Conservation (phyloP, 495 filamentous ascomycete species). For the Podospora comata region DNA sequence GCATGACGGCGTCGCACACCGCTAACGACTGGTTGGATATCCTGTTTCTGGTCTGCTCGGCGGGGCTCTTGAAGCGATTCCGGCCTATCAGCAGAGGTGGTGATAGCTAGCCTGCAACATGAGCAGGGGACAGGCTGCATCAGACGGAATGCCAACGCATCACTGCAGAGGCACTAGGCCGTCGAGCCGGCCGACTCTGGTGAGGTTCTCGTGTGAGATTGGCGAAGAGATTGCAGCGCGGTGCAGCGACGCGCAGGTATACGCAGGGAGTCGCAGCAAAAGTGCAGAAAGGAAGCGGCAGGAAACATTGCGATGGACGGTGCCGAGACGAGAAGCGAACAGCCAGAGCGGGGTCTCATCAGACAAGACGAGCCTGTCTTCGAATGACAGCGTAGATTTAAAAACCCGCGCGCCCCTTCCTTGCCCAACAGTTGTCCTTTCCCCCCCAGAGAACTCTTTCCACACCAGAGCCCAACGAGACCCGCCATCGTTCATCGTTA, state of each 20-base stretch:
- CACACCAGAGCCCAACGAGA: slow-evolving; percentile 43
- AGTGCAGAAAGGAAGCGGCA: slow-evolving; percentile 25
- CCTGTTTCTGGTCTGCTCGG: not conserved
- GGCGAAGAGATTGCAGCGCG: slow-evolving; percentile 8
- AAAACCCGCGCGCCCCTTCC: slow-evolving; percentile 48
- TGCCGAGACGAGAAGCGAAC: slow-evolving; percentile 13
- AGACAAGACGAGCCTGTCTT: not conserved
- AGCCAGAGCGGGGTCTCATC: slow-evolving; percentile 21
- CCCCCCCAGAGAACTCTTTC: slow-evolving; percentile 34
- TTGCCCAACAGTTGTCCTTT: slow-evolving; percentile 45
- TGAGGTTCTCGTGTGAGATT: not conserved
- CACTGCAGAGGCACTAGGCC: not conserved
- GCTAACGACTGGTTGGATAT: not conserved
- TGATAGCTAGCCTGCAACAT: not conserved
- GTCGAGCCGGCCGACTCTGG: not conserved
- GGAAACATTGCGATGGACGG: slow-evolving; percentile 18
- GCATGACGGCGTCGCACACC: not conserved
- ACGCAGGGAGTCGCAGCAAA: slow-evolving; percentile 4
- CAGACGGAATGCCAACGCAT: not conserved
- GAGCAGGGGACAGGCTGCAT: not conserved
- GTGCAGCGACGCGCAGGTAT: slow-evolving; percentile 6
- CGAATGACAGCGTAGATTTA: slow-evolving; percentile 33
- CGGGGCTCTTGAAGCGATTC: not conserved
- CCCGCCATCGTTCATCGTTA: slow-evolving; percentile 30
- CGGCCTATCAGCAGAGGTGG: not conserved